Conservation (phyloP, 2,329 filamentous ascomycete genomes). For the Tolypocladium tundrense region DNA sequence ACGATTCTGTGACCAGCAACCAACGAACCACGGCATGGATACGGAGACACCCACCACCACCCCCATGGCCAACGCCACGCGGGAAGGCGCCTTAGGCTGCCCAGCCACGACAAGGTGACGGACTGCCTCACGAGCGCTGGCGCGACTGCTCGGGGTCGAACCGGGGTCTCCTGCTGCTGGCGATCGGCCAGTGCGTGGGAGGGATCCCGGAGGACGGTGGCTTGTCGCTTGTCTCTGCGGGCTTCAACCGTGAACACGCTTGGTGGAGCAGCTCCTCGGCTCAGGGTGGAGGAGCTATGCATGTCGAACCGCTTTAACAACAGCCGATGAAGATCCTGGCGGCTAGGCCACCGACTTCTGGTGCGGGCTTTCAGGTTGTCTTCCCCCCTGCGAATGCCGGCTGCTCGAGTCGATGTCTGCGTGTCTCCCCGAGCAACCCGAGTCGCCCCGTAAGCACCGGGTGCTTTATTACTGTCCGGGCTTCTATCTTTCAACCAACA, state of each 20-base stretch:
- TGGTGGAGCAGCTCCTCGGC: background rate
- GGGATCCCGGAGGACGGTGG: background rate
- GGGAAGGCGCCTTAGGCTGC: slow-evolving; percentile 1
- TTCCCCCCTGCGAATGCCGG: background rate
- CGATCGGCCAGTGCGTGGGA: background rate
- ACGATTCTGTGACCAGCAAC: slow-evolving; percentile 5
- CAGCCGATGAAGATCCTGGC: background rate
- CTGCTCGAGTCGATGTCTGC: background rate
- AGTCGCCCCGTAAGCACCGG: background rate
- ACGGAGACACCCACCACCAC: slow-evolving; percentile 2
- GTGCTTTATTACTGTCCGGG: background rate
- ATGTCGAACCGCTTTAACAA: background rate
- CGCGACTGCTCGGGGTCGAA: background rate
- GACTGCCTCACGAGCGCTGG: background rate
- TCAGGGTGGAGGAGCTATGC: background rate
- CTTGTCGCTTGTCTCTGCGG: background rate
- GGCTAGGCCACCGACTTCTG: background rate
- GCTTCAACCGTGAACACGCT: background rate
- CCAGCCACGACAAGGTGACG: background rate
- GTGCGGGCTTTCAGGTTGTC: background rate
- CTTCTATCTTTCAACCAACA: background rate
- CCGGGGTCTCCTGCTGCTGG: background rate
- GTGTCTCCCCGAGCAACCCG: background rate
- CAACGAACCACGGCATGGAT: slow-evolving; percentile 3
- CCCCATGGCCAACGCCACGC: slow-evolving; percentile 3